phyloP scores from a whole-genome alignment of 2,329 filamentous ascomycete genomes.

The Didymella lethalis region DNA sequence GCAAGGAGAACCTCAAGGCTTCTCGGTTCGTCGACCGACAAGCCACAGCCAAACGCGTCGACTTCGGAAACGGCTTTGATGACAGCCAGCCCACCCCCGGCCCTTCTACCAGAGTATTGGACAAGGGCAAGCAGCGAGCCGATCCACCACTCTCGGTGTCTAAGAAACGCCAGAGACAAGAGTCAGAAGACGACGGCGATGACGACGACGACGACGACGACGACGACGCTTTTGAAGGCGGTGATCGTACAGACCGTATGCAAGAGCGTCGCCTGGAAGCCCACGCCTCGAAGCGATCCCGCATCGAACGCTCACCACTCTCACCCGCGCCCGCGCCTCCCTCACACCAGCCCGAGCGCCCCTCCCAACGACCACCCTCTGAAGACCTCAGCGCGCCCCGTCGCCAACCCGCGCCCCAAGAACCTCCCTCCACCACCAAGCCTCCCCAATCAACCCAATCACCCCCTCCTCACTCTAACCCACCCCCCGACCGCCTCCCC shows the following conservation, averaged over 20 bases:
- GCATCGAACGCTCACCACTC: conserved; percentile 26
- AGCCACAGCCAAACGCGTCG: conserved; percentile 47
- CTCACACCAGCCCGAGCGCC: conserved; percentile 39
- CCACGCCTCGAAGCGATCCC: conserved; percentile 39
- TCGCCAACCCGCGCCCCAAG: conserved; percentile 25
- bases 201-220: conserved; percentile 43
- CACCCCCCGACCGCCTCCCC: conserved; percentile 22
- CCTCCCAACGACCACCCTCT: neutral
- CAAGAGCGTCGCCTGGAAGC: conserved; percentile 49
- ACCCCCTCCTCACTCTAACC: conserved; percentile 30
- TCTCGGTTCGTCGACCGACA: conserved; percentile 50
- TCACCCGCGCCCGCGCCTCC: conserved; percentile 36
- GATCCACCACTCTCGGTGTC: conserved; percentile 27
- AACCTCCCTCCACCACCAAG: conserved; percentile 34
- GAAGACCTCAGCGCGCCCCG: neutral
- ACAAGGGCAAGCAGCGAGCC: conserved; percentile 41
- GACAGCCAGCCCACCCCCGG: conserved; percentile 39
- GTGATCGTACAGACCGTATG: conserved; percentile 46
- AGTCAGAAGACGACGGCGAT: conserved; percentile 35
- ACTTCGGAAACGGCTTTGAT: conserved; percentile 51
- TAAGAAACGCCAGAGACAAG: conserved; percentile 32
- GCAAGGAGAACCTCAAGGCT: conserved; percentile 46
- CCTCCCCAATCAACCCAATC: conserved; percentile 40
- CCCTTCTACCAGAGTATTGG: conserved; percentile 27
- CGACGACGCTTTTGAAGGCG: conserved; percentile 54